These are phyloP conservation scores for Calonectria pauciramosa DNA, from an alignment of 2,329 filamentous ascomycete species.

Conservation along the genomic window DNA sequence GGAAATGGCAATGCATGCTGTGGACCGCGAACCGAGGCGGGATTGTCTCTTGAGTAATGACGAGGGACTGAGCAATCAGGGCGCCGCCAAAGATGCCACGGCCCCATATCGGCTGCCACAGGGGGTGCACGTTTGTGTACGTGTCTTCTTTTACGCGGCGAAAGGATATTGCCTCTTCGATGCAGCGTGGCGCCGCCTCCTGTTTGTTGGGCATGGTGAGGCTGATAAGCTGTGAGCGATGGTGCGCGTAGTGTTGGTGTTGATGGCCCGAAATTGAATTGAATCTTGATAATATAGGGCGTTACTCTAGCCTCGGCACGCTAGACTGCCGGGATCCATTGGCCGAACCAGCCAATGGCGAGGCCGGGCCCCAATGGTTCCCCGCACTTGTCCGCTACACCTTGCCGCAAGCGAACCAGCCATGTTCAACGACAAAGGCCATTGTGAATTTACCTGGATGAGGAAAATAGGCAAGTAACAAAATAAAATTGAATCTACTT, in stretches of 20 bases:
- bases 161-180: not conserved
- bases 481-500: too few species aligned
- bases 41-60: not conserved
- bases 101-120: constrained; percentile 2
- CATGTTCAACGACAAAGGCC: too few species aligned
- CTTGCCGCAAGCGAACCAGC: not conserved
- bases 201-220: not conserved
- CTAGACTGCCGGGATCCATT: not conserved
- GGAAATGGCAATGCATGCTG: constrained; percentile 12
- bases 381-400: not conserved
- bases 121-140: not conserved
- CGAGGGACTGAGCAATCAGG: constrained; percentile 7
- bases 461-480: too few species aligned
- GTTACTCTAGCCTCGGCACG: not conserved
- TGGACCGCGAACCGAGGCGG: not conserved
- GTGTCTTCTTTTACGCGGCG: not conserved
- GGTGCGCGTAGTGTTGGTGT: not conserved
- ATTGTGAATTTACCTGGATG: too few species aligned
- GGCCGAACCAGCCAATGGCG: not conserved
- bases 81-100: constrained; percentile 13
- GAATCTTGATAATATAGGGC: not conserved
- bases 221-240: too few species aligned
- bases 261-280: not conserved
- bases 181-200: not conserved
- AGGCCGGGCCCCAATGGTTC: not conserved